A percentile compares a stretch with the other conserved stretches of the same genome.
These are phyloP conservation scores for Cymbopogon flexuosus DNA, from an alignment of 202 grass and related monocot species.

Conservation along the genomic window DNA sequence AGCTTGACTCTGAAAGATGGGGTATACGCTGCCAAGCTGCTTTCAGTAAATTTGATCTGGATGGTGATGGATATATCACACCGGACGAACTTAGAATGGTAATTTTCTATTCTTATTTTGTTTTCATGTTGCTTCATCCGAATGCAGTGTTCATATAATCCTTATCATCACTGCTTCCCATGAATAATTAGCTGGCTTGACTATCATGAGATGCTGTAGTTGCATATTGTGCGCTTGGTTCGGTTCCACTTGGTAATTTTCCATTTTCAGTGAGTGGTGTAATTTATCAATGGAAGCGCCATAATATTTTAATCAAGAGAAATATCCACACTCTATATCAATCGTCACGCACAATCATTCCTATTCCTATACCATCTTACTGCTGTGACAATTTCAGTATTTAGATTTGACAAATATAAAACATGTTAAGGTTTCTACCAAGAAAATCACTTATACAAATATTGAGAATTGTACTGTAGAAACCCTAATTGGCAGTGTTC, in stretches of 20 bases:
- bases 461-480: background rate
- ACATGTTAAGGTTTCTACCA: background rate
- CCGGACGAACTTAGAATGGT: slow-evolving; percentile 94
- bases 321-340: background rate
- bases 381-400: slow-evolving; percentile 2
- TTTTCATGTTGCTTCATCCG: background rate
- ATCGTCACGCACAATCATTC: background rate
- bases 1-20: slow-evolving; percentile 81
- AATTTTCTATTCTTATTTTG: slow-evolving; percentile 37
- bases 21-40: slow-evolving; percentile 70
- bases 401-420: background rate
- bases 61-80: slow-evolving; percentile 94
- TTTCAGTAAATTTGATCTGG: slow-evolving; percentile 90
- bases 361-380: background rate
- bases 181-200: background rate
- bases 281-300: background rate
- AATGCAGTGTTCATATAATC: background rate
- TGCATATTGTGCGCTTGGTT: slow-evolving; percentile 3
- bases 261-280: slow-evolving; percentile 11
- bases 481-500: background rate
- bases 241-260: background rate
- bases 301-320: background rate
- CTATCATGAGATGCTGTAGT: background rate
- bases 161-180: background rate
- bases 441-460: background rate